phyloP scores from a whole-genome alignment of 176 grass and related monocot species.

The Musa itinerans region DNA sequence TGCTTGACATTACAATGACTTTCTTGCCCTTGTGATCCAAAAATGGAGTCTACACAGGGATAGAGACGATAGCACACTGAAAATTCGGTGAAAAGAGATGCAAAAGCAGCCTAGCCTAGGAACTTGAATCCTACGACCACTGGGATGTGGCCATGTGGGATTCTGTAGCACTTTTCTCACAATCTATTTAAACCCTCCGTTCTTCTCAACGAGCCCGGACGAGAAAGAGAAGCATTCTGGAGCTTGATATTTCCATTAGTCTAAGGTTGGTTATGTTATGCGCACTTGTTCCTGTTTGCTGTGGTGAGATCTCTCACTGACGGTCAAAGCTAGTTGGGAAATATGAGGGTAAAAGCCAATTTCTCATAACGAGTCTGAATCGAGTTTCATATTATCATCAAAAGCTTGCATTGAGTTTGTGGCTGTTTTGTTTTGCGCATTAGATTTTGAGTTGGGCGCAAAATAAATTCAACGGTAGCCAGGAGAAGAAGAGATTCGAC shows the following conservation, averaged over 20 bases:
- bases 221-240: no score
- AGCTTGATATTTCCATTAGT: neutral
- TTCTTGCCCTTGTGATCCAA: no score
- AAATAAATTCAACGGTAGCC: conserved; percentile 33
- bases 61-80: no score
- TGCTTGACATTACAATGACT: no score
- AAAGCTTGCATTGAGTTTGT: no score
- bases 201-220: neutral
- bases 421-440: neutral
- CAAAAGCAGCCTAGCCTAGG: neutral
- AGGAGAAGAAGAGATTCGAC: conserved; percentile 32
- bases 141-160: neutral
- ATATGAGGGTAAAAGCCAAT: neutral
- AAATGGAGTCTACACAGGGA: no score
- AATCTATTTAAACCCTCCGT: neutral
- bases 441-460: conserved; percentile 78
- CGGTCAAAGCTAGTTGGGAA: neutral
- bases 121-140: neutral
- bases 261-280: neutral
- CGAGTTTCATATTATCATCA: no score
- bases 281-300: neutral
- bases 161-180: neutral
- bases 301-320: no score
- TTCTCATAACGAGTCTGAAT: neutral
- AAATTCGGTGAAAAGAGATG: no score